Percentiles rank a stretch among this genome's conserved stretches.
Evolutionary conservation across 2,329 filamentous ascomycete species (phyloP).

Genomic region (Colletotrichum lupini): DNA sequence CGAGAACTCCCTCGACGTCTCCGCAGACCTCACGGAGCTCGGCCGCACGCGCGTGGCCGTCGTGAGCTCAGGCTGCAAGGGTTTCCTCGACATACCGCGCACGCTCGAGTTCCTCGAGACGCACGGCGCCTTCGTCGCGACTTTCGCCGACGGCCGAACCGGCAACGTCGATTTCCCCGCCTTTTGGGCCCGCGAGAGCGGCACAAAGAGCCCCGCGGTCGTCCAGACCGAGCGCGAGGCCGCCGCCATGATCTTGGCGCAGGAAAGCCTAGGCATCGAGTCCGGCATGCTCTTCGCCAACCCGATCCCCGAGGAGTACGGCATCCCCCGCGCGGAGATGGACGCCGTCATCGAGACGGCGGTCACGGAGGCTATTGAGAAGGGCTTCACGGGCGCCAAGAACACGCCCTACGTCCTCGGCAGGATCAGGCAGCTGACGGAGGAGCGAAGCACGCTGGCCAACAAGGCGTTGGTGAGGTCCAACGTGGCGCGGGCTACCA

Average conservation of each 20-base stretch:
- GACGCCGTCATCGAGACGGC: conserved; percentile 75
- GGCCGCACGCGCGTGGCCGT: conserved; percentile 90
- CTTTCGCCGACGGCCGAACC: conserved; percentile 84
- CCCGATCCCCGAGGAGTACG: conserved; percentile 78
- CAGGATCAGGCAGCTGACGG: conserved; percentile 83
- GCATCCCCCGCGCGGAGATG: conserved; percentile 78
- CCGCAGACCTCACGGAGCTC: conserved; percentile 93
- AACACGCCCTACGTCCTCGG: conserved; percentile 88
- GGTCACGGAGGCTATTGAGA: conserved; percentile 70
- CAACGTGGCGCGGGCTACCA: conserved; percentile 66
- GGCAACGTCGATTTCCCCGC: conserved; percentile 86
- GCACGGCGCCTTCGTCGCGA: conserved; percentile 83
- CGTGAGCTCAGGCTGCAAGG: conserved; percentile 91
- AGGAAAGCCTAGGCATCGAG: conserved; percentile 76
- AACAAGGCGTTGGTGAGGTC: conserved; percentile 73
- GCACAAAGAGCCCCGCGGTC: conserved; percentile 79
- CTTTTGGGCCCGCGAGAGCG: conserved; percentile 92
- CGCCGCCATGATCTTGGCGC: conserved; percentile 87
- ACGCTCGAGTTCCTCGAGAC: conserved; percentile 84
- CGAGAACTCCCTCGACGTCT: conserved; percentile 90
- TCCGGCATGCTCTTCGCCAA: conserved; percentile 91
- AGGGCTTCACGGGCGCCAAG: conserved; percentile 76
- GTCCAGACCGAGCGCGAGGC: conserved; percentile 83
- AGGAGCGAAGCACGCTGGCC: conserved; percentile 76
- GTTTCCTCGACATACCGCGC: conserved; percentile 90